These are phyloP conservation scores for Setaria viridis DNA, from an alignment of 202 grass and related monocot genomes.

Conservation along the genomic window DNA sequence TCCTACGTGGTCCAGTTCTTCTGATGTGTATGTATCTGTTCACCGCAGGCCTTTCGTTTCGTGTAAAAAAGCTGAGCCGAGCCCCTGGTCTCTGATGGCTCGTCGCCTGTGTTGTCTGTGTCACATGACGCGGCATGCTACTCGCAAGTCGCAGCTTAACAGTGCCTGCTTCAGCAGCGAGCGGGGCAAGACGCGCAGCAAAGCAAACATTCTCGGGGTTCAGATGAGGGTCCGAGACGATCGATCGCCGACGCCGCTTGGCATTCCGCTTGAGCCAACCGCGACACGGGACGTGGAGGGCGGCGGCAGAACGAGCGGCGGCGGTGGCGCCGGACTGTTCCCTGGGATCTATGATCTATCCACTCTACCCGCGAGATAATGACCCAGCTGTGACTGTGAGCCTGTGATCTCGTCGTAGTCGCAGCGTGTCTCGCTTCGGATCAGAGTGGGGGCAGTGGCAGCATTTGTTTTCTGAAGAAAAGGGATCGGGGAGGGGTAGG, in stretches of 20 bases:
- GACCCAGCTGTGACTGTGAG: background rate
- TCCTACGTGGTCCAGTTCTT: constrained; percentile 5
- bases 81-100: background rate
- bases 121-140: background rate
- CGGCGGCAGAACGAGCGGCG: background rate
- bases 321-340: background rate
- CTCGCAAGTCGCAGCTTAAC: background rate
- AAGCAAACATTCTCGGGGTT: background rate
- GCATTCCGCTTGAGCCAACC: background rate
- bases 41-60: constrained; percentile 12
- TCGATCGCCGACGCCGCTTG: background rate
- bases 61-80: constrained; percentile 2
- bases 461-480: background rate
- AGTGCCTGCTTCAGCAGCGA: background rate
- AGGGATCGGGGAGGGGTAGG: too few relatives aligned
- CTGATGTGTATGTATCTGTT: background rate
- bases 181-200: background rate
- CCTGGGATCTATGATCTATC: background rate
- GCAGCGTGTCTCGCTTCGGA: constrained; percentile 5
- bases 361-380: too few relatives aligned
- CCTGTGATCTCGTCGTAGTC: background rate
- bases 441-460: background rate
- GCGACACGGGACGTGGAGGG: background rate
- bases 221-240: background rate
- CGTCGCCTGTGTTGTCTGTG: background rate